phyloP scores from a whole-genome alignment of 129 eudicot genomes.

The Helianthus tuberosus region DNA sequence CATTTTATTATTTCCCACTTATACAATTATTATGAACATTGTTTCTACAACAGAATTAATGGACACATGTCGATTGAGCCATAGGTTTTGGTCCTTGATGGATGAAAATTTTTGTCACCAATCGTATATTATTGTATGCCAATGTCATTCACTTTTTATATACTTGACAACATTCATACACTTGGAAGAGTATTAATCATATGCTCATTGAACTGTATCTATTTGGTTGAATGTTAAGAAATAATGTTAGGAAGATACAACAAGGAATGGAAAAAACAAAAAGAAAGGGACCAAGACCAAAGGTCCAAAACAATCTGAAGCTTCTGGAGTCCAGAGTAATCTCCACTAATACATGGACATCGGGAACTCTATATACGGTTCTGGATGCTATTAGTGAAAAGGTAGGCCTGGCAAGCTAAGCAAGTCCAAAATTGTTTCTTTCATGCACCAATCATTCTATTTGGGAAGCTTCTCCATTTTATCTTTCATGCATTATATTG shows the following conservation, averaged over 20 bases:
- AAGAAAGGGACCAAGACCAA: neutral
- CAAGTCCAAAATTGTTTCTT: constrained; percentile 10
- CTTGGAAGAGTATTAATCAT: constrained; percentile 1
- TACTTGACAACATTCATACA: constrained; percentile 5
- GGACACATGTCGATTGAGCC: neutral
- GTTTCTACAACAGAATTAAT: neutral
- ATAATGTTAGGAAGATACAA: neutral
- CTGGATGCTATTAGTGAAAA: neutral
- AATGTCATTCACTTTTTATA: neutral
- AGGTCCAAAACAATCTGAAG: neutral
- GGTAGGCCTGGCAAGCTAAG: neutral
- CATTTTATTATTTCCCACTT: too few species aligned
- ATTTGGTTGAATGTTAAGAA: neutral
- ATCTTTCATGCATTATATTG: neutral
- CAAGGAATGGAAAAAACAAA: neutral
- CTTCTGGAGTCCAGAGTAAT: neutral
- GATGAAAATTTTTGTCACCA: too few species aligned
- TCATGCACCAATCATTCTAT: constrained; percentile 7
- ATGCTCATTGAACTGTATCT: neutral
- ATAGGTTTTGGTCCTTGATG: neutral
- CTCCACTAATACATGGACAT: constrained; percentile 10
- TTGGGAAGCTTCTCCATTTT: constrained; percentile 6
- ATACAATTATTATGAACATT: too few species aligned
- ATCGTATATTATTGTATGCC: neutral
- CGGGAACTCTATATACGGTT: constrained; percentile 10